Base-by-base conservation (phyloP, 1,284 basidiomycete genomes). In the Moesziomyces globuligerus region DNA sequence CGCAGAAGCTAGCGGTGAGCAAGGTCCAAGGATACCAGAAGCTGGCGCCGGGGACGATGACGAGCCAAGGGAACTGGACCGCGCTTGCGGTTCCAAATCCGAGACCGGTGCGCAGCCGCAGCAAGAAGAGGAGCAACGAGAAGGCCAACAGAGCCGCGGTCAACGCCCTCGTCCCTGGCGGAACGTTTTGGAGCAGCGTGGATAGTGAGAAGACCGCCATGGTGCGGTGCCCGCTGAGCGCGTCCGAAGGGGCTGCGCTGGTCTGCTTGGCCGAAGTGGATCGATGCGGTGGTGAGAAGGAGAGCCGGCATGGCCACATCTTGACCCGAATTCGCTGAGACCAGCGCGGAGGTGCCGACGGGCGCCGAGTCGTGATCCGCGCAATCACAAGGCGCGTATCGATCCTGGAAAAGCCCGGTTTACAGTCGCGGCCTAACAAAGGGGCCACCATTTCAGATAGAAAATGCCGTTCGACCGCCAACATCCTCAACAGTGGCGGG, bases 21-120 rank as follows among this genome's bases (percentile, higher is more conserved):
- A 98, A 87, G 2, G 93, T 94, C 94, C 80, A 98, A 25, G 95
- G 95, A 75, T 90, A 90, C 84, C 90, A 92, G 43, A 93, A 82
- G 77, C 90, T 91, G 29, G 87, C 87, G 25, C 92, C 93, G 1
- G 95, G 94, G 10, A 93, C 86, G 51, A 97, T 85, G 13, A 91
- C 90, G 73, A 98, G 86, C 85, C 91, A 97, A 17, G 91, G 89
- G 29, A 86, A 83, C 66, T 75, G 84, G 23, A 84, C 74, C 5
- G 78, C 81, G 81, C 85, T 74, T 81, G 84, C 75, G 29, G 85
- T 83, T 44, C 85, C 81, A 41, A 76, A 60, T 11, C 66, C 59
- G 3, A 57, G 55, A 5, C 67, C 66, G 32, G 74, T 76, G 23
- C 49, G 55, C 3, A 76, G 50, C 3, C 76, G 68, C 39, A 78